Percentiles rank a stretch among this genome's conserved stretches.
These are phyloP conservation scores for Athelia psychrophila DNA, from an alignment of 1,284 basidiomycete species.

Conservation along the genomic window DNA sequence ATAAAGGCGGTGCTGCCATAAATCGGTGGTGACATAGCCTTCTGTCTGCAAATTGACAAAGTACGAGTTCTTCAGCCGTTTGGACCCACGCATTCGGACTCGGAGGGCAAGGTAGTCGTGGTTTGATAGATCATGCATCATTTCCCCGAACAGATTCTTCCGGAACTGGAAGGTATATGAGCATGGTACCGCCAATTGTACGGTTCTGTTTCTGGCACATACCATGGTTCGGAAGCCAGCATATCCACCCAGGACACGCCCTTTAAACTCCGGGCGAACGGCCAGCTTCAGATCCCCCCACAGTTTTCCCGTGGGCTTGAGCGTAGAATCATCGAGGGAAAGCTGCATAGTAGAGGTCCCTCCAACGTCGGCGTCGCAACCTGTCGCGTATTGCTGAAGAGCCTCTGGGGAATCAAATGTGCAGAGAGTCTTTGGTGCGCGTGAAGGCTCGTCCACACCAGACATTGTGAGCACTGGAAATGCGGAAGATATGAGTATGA, in stretches of 20 bases:
- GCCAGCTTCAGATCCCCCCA: slow-evolving; percentile 72
- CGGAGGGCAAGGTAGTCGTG: slow-evolving; percentile 80
- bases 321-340: slow-evolving; percentile 52
- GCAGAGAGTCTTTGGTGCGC: slow-evolving; percentile 59
- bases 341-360: slow-evolving; percentile 77
- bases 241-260: slow-evolving; percentile 70
- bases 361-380: slow-evolving; percentile 84
- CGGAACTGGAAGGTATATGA: slow-evolving; percentile 33
- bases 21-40: slow-evolving; percentile 72
- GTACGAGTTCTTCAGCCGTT: slow-evolving; percentile 71
- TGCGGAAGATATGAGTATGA: no score
- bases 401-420: slow-evolving; percentile 59
- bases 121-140: slow-evolving; percentile 77
- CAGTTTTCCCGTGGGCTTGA: slow-evolving; percentile 53
- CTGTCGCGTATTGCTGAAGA: slow-evolving; percentile 63
- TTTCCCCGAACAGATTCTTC: slow-evolving; percentile 78
- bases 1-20: slow-evolving; percentile 89
- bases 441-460: slow-evolving; percentile 58
- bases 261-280: slow-evolving; percentile 59
- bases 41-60: slow-evolving; percentile 90
- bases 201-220: slow-evolving; percentile 21
- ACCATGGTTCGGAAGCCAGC: slow-evolving; percentile 85
- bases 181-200: slow-evolving; percentile 1
- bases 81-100: slow-evolving; percentile 68
- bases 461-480: slow-evolving; percentile 73